Conservation (phyloP, 768 basidiomycete genomes). For the Hygrocybe coccinea region DNA sequence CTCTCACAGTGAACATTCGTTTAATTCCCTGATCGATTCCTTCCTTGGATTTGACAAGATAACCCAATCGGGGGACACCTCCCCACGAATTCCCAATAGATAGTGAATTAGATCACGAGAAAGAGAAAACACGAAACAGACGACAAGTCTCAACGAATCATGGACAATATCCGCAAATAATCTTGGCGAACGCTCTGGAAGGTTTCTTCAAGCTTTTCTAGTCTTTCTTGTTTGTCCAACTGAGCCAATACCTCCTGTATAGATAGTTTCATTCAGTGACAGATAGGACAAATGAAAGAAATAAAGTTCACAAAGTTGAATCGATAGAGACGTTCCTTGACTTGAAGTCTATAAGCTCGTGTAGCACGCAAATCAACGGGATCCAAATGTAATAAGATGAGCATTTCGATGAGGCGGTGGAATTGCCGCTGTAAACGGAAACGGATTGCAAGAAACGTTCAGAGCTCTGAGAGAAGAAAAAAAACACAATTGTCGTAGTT, state of each 20-base stretch:
- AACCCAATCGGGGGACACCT: background rate
- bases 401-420: slow-evolving; percentile 86
- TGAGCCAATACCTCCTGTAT: slow-evolving; percentile 80
- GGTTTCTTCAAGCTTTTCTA: slow-evolving; percentile 89
- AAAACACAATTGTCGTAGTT: background rate
- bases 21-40: too few species aligned
- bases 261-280: background rate
- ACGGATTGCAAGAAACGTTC: too few species aligned
- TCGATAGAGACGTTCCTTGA: slow-evolving; percentile 90
- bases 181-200: slow-evolving; percentile 82
- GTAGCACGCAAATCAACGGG: slow-evolving; percentile 48
- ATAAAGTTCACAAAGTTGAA: slow-evolving; percentile 80
- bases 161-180: slow-evolving; percentile 72
- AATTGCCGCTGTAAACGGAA: slow-evolving; percentile 74
- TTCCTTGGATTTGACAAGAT: background rate
- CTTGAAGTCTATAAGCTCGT: slow-evolving; percentile 77
- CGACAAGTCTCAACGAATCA: slow-evolving; percentile 32
- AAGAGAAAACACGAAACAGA: background rate
- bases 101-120: background rate
- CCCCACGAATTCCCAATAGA: background rate
- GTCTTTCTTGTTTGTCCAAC: slow-evolving; percentile 79
- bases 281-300: background rate
- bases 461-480: background rate
- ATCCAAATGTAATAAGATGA: slow-evolving; percentile 70
- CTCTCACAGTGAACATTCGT: background rate